These are phyloP conservation scores for Balakata baccata DNA, from an alignment of 345 rosid species.

Conservation along the genomic window DNA sequence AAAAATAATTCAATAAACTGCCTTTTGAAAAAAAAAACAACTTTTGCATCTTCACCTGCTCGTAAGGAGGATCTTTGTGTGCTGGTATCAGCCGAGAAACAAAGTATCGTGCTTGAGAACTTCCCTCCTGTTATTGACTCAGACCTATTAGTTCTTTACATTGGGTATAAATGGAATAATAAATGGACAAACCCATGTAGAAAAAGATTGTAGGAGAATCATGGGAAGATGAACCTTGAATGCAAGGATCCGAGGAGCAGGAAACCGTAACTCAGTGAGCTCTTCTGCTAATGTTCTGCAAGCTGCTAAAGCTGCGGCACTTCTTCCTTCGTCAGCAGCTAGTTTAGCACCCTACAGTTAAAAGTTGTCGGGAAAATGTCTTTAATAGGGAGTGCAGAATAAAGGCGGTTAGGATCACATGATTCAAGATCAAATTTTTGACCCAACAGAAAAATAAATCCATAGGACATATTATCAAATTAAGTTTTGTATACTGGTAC, in stretches of 20 bases:
- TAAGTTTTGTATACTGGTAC: no score
- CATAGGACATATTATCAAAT: not conserved
- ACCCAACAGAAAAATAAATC: not conserved
- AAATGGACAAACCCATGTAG: not conserved
- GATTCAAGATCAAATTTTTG: not conserved
- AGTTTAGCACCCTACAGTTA: conserved; percentile 78
- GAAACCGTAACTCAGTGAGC: conserved; percentile 84
- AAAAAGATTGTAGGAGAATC: not conserved
- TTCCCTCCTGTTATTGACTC: conserved; percentile 66
- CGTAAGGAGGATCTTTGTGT: conserved; percentile 97
- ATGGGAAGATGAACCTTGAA: conserved; percentile 61
- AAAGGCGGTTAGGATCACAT: not conserved
- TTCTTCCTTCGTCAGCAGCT: conserved; percentile 79
- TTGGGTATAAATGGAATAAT: not conserved
- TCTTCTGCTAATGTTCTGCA: conserved; percentile 97
- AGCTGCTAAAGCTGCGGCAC: conserved; percentile 89
- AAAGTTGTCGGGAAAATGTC: not conserved
- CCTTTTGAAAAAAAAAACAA: no score
- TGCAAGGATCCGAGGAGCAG: conserved; percentile 90
- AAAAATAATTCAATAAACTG: not conserved
- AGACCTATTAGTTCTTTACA: conserved; percentile 11
- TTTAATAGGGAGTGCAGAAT: not conserved
- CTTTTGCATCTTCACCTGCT: conserved; percentile 53
- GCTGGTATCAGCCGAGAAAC: conserved; percentile 91
- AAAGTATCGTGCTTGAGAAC: conserved; percentile 93